phyloP scores from a whole-genome alignment of 2,329 filamentous ascomycete genomes.

The Colletotrichum brevisporum region DNA sequence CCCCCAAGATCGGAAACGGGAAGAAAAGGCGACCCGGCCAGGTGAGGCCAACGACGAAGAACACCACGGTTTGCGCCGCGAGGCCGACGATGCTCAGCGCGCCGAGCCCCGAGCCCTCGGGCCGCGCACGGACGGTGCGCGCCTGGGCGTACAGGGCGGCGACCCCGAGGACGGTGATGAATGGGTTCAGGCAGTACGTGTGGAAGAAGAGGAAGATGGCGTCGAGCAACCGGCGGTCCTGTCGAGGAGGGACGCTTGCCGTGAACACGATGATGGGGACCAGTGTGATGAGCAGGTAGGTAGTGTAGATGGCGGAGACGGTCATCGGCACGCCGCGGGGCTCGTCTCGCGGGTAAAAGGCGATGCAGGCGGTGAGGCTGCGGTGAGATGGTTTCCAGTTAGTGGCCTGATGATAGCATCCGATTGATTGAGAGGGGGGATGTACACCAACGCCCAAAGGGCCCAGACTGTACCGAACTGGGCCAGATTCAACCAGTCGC shows the following conservation, averaged over 20 bases:
- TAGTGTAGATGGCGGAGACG: conserved; percentile 1
- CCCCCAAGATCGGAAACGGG: background rate
- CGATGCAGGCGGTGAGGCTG: conserved; percentile 1
- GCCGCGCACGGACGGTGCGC: background rate
- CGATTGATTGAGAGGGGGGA: background rate
- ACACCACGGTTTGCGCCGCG: background rate
- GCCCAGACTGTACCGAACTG: conserved; percentile 6
- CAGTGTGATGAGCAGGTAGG: conserved; percentile 5
- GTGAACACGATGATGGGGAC: background rate
- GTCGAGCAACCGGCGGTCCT: background rate
- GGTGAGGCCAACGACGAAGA: background rate
- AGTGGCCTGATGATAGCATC: background rate
- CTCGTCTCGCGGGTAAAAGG: background rate
- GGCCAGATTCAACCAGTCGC: conserved; percentile 9
- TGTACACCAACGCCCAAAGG: conserved; percentile 3
- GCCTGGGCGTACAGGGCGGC: background rate
- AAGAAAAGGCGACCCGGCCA: conserved; percentile 6
- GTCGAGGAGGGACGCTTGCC: background rate
- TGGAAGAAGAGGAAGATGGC: background rate
- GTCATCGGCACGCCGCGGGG: background rate
- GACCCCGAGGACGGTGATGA: conserved; percentile 2
- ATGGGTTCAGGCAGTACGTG: background rate
- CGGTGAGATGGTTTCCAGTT: background rate
- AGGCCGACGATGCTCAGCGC: conserved; percentile 1
- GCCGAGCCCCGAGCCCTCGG: conserved; percentile 1